phyloP scores from a whole-genome alignment of 2,329 filamentous ascomycete species.

The Fusarium fracticaudum region DNA sequence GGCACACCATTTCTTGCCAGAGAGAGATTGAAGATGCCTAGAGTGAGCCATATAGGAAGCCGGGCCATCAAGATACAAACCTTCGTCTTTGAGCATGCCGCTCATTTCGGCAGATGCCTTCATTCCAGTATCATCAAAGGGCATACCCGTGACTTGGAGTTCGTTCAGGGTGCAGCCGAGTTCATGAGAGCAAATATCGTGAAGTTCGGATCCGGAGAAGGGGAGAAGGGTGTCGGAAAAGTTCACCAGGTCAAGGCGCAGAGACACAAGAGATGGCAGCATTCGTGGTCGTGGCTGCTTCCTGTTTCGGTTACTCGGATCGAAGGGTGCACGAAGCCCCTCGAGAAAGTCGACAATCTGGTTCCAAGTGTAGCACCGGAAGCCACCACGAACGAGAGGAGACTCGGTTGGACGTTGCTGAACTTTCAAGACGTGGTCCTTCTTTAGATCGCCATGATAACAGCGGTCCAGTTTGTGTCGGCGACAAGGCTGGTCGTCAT shows the following conservation, averaged over 20 bases:
- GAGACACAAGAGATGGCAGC: constrained; percentile 56
- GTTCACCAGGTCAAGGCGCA: constrained; percentile 66
- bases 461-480: constrained; percentile 54
- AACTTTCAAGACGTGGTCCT: constrained; percentile 54
- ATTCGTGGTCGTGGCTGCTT: constrained; percentile 53
- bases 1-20: constrained; percentile 52
- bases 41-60: constrained; percentile 55
- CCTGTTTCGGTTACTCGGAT: constrained; percentile 52
- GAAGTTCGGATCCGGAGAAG: constrained; percentile 58
- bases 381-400: constrained; percentile 59
- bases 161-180: constrained; percentile 64
- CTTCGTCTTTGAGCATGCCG: constrained; percentile 64
- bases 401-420: constrained; percentile 56
- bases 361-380: constrained; percentile 64
- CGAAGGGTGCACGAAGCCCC: constrained; percentile 61
- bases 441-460: constrained; percentile 57
- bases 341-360: constrained; percentile 63
- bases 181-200: constrained; percentile 63
- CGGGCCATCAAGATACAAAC: constrained; percentile 59
- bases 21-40: constrained; percentile 52
- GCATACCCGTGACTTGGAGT: constrained; percentile 62
- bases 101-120: constrained; percentile 59
- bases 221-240: constrained; percentile 59
- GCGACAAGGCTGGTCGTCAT: constrained; percentile 57
- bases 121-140: constrained; percentile 58